A percentile compares a stretch with the other conserved stretches of the same genome.
Evolutionary conservation across 2,329 filamentous ascomycete genomes (phyloP).

Genomic region (Scedosporium aurantiacum): DNA sequence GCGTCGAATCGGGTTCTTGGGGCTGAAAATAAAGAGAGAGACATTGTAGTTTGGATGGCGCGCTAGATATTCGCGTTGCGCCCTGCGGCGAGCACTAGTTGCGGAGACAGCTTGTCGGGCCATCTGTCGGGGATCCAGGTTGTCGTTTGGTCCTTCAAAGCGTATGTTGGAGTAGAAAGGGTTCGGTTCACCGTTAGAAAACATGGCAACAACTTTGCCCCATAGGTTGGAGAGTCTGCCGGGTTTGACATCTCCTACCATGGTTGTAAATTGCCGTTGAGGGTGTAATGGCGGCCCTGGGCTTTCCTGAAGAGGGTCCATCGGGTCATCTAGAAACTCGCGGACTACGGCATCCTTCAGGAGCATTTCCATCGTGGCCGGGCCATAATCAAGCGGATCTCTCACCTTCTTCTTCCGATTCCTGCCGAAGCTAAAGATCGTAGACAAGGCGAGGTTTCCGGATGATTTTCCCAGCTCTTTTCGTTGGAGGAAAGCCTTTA

Average conservation of each 20-base stretch:
- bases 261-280: constrained; percentile 6
- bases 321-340: constrained; percentile 79
- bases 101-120: constrained; percentile 82
- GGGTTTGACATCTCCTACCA: constrained; percentile 36
- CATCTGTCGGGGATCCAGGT: constrained; percentile 71
- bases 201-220: constrained; percentile 43
- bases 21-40: constrained; percentile 75
- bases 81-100: constrained; percentile 69
- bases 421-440: constrained; percentile 54
- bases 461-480: constrained; percentile 68
- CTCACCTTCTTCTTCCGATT: constrained; percentile 41
- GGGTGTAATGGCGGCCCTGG: constrained; percentile 18
- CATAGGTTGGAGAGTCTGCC: constrained; percentile 51
- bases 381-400: constrained; percentile 85
- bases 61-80: constrained; percentile 80
- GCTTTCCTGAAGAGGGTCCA: constrained; percentile 30
- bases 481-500: constrained; percentile 85
- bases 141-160: constrained; percentile 61
- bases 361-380: constrained; percentile 88
- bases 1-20: constrained; percentile 65
- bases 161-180: constrained; percentile 77
- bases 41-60: constrained; percentile 88
- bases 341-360: constrained; percentile 91
- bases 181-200: constrained; percentile 68
- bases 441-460: constrained; percentile 65